Base-by-base conservation (phyloP, 2,329 filamentous ascomycete species). In the Pseudovirgaria hyperparasitica region DNA sequence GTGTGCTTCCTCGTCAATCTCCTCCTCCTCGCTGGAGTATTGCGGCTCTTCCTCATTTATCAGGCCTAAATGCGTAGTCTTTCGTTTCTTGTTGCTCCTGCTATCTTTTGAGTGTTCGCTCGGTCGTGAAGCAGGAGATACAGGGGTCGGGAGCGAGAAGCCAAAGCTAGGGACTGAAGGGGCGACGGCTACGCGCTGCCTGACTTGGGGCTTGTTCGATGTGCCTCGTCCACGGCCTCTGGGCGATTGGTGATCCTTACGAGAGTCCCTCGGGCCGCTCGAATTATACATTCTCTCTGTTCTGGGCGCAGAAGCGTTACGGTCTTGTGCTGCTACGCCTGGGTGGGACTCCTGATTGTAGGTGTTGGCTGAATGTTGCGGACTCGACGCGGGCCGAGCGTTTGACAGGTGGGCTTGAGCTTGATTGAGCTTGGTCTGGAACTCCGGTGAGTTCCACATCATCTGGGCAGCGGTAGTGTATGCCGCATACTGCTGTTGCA, bases 11-110 rank as follows among this genome's bases (percentile, higher is more conserved):
- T 87, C 81, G 41, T 85, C 78, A 29, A 71, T 62, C 34, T 79
- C 70, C 28, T 76, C 72, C 25, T 78, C 75, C 30, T 79, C 76
- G 4, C 67, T 64, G 34, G 72, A 70, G n/a, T n/a, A n/a, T n/a
- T n/a, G n/a, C n/a, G n/a, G n/a, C 12, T 50, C 44, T 15, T 46
- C 27, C 11, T 19, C 21, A 11, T 34, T 37, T n/a, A n/a, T 18
- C 25, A 86, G 60, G 18, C 80, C 80, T 14, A 85, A 63, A 2
- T 73, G 75, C 39, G 80, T 80, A 20, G 71, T 72, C 57, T 74
- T 77, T 31, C 74, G 69, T 60, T 77, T 78, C 62, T 80, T 81
- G 50, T 75, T 76, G 50, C 75, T 76, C 32, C 61, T 50, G 42
- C 13, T 33, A 19, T 36, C 37, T 9, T 30, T 29, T 17, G 21